phyloP scores from a whole-genome alignment of 345 rosid species.

The Punica granatum region DNA sequence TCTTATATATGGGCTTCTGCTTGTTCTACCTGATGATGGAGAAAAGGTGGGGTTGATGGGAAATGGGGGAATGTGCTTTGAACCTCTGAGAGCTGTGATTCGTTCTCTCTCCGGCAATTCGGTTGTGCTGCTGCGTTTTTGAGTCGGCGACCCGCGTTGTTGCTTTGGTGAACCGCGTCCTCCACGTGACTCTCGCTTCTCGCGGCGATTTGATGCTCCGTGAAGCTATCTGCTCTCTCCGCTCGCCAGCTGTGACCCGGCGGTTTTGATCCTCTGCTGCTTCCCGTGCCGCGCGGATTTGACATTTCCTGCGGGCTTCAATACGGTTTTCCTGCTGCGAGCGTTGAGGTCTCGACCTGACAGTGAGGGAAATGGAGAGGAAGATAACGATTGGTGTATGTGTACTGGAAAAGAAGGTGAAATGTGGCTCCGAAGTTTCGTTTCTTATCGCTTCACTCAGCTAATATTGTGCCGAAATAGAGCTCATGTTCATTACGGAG shows the following conservation, averaged over 20 bases:
- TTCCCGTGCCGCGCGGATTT: background rate
- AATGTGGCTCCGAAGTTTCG: constrained; percentile 47
- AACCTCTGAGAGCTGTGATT: no score
- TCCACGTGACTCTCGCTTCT: constrained; percentile 8
- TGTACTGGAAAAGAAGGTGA: constrained; percentile 66
- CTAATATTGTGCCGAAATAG: background rate
- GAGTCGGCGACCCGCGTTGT: background rate
- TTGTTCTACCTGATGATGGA: no score
- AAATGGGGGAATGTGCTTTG: no score
- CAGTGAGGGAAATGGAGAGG: constrained; percentile 19
- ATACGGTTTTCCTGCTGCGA: background rate
- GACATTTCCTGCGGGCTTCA: background rate
- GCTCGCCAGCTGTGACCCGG: constrained; percentile 4
- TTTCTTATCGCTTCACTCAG: constrained; percentile 4
- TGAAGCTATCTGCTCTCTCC: background rate
- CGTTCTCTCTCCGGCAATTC: background rate
- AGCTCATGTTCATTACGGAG: background rate
- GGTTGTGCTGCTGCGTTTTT: background rate
- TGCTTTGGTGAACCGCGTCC: background rate
- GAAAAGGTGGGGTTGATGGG: no score
- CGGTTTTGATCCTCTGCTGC: background rate
- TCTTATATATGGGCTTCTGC: no score
- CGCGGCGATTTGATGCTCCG: constrained; percentile 4
- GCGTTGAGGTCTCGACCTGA: background rate
- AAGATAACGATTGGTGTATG: constrained; percentile 51